phyloP scores from a whole-genome alignment of 2,329 filamentous ascomycete species.

The Plectosphaerella sp. region DNA sequence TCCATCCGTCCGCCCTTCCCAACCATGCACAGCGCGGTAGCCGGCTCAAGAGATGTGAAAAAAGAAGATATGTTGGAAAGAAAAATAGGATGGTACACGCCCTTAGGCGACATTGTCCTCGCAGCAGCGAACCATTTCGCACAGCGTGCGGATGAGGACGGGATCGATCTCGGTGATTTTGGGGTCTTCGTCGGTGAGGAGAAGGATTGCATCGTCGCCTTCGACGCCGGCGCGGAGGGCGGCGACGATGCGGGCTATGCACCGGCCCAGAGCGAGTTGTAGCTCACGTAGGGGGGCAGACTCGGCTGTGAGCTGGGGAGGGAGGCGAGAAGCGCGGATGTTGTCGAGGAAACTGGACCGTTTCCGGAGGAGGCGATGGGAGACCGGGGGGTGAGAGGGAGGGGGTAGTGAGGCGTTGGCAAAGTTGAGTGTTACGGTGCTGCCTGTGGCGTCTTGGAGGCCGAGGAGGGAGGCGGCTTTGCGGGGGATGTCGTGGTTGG shows the following conservation, averaged over 20 bases:
- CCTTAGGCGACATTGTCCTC: conserved; percentile 4
- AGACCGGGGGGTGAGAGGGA: no score
- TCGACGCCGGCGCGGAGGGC: conserved; percentile 32
- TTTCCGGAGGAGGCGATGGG: background rate
- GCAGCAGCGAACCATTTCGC: conserved; percentile 33
- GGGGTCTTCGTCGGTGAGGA: conserved; percentile 2
- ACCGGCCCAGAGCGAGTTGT: conserved; percentile 43
- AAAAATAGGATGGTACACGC: no score
- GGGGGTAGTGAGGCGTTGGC: no score
- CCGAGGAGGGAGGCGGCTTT: conserved; percentile 51
- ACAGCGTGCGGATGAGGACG: conserved; percentile 33
- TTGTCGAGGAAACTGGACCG: conserved; percentile 1
- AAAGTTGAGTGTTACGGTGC: no score
- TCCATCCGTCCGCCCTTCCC: no score
- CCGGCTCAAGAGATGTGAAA: no score
- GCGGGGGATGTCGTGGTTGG: conserved; percentile 33
- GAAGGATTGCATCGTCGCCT: background rate
- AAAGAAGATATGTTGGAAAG: no score
- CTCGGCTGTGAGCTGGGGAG: background rate
- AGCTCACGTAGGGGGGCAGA: conserved; percentile 31
- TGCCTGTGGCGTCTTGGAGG: conserved; percentile 23
- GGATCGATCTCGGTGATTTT: conserved; percentile 26
- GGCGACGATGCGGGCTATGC: conserved; percentile 45
- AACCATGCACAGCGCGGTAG: no score
- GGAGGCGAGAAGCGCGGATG: background rate